Evolutionary conservation across 1,284 basidiomycete species (phyloP), one percentile per base, ranked within the genome.

Genomic region (Fomes fomentarius): DNA sequence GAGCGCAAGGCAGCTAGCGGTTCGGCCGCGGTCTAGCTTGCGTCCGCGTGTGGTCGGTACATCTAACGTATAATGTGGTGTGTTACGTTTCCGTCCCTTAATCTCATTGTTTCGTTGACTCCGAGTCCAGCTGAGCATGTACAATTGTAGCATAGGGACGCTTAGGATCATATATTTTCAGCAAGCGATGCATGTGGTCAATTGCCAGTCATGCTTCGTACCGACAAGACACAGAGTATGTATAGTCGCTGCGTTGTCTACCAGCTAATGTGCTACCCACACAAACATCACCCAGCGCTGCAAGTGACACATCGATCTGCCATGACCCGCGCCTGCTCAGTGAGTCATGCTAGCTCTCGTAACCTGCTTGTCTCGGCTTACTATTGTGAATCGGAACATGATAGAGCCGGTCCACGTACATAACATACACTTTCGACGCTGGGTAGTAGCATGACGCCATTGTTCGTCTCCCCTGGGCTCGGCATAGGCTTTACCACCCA

Each of bases 1-100:
- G 84, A 86, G 62, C 74, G 84, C 56, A 76, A 71, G 55, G 69
- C 63, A 43, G 58, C 63, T 21, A 45, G 61, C 39, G 47, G 68
- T 19, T 62, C 43, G 53, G 28, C 42, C 15, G 42, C 26, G 24
- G 35, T 46, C 26, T 37, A 35, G n/a, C 9, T 41, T 19, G 28
- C 31, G n/a, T 17, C 22, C 17, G 31, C 33, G 41, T 30, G 25
- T 37, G 33, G 30, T 5, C 49, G 31, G 35, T n/a, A n/a, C 22
- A 39, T 38, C 46, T 15, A 25, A 28, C 22, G 26, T 22, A 39
- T 30, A 30, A 31, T 54, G 52, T 51, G 49, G 56, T 58, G 7
- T 45, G 56, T 51, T 9, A 19, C 19, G 15, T 22, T 28, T 15
- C 4, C n/a, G n/a, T n/a, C n/a, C n/a, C n/a, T n/a, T n/a, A n/a